Evolutionary conservation across 1,139 yeast genomes (phyloP).

Genomic region (Magnusiomyces clavatus): DNA sequence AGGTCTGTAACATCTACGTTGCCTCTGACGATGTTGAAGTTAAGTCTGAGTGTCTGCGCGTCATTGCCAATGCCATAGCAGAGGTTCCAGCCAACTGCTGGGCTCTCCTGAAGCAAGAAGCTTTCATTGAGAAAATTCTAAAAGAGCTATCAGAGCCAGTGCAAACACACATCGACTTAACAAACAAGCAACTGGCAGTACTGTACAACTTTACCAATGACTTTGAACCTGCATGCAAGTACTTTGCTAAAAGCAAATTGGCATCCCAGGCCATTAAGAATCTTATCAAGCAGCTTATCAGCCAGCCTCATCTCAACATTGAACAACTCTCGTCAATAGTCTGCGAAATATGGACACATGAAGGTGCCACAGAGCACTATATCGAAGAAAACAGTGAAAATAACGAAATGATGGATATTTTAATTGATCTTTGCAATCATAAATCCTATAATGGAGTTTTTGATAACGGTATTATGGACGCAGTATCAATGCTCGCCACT

Average conservation of each 20-base stretch:
- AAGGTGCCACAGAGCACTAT: constrained; percentile 3
- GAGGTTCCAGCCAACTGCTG: constrained; percentile 6
- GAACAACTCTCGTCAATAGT: constrained; percentile 10
- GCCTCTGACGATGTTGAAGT: neutral
- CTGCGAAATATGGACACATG: constrained; percentile 6
- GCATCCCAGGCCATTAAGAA: neutral
- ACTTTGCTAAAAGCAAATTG: neutral
- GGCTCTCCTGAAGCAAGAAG: neutral
- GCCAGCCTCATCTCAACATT: constrained; percentile 2
- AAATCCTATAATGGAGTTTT: constrained; percentile 4
- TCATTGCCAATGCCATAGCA: constrained; percentile 6
- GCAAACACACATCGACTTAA: neutral
- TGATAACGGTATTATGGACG: constrained; percentile 10
- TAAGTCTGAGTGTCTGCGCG: constrained; percentile 1
- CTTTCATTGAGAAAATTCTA: neutral
- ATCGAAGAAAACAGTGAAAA: neutral
- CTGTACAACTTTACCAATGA: constrained; percentile 14
- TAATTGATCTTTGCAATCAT: constrained; percentile 11
- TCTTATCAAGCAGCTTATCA: constrained; percentile 6
- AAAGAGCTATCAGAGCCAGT: neutral
- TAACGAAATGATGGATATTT: constrained; percentile 3
- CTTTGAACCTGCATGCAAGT: constrained; percentile 10
- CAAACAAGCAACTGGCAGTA: constrained; percentile 11
- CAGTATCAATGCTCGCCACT: constrained; percentile 10
- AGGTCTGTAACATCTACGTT: no score